Evolutionary conservation across 2,329 filamentous ascomycete genomes (phyloP), one percentile per base, ranked within the genome.

Genomic region (Endocalyx cinctus): DNA sequence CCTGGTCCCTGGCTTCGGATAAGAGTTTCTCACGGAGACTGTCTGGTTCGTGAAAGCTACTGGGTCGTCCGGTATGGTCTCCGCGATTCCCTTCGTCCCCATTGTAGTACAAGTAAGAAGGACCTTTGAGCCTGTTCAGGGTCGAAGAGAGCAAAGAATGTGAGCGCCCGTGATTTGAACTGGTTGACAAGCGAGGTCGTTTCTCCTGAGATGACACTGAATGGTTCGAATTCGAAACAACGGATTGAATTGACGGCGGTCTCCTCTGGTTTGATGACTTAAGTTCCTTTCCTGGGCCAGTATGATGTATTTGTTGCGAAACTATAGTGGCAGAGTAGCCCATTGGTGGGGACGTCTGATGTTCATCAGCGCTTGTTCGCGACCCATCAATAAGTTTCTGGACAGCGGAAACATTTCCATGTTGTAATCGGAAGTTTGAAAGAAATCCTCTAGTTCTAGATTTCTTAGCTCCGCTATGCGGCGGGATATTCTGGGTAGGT

Each of bases 141-240:
- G 52, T 55, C 11, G 50, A 54, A 6, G 54, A 45, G 16, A 57
- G 47, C 27, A 57, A 34, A 17, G 54, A 57, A 35, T 55, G 51
- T 18, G 52, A 57, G 28, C 54, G 52, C 3, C 42, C 49, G 28
- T 55, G 53, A 10, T 41, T 43, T 4, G 51, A 48, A 17, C 42
- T 30, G 12, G 45, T 42, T 12, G 50, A 47, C 33, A 44, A 38
- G 2, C 46, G 51, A 15, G 38, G 41, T 10, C 47, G 33, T 31
- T 49, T 50, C 11, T 57, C 53, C 17, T 49, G 39, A 8, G 54
- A 57, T 10, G 52, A 54, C 22, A 46, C 45, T 12, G 53, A 54
- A 10, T 45, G 47, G n/a, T 45, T 51, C 5, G 53, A 54, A 25
- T 42, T 48, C 12, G 54, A 54, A 6, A 49, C 27, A 13, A 37